Evolutionary conservation across 2,329 filamentous ascomycete genomes (phyloP), one percentile per base, ranked within the genome.

Genomic region (Trichoderma sp.): DNA sequence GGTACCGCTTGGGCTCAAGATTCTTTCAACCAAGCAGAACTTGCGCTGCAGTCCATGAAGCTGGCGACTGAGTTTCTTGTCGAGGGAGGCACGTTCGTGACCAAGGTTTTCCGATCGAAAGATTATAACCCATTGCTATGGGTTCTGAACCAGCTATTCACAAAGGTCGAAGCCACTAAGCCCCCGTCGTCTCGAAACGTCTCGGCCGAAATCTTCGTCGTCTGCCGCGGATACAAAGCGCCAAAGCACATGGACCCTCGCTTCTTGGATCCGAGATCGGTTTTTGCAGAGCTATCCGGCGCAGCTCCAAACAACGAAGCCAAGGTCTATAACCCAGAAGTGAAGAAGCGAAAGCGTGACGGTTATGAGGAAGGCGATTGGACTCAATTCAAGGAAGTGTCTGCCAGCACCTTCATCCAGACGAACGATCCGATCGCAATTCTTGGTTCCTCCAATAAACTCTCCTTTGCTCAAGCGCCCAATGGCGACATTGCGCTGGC

Each of bases 1-100:
- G 96, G 96, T 89, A 95, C 94, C 0, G 94, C 96, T 0, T 99
- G 96, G 96, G 91, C 94, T 54, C 96, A 99, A 82, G 96, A 99
- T 84, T 96, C 96, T 55, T 99, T 97, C 86, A 95, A 95, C 71
- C 96, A 99, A 81, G 96, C 95, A 69, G 95, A 98, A 81, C 84
- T 99, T 64, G 93, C 92, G 14, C 83, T 99, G 67, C 92, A 97
- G 78, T 91, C 93, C 10, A 86, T 99, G 85, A 97, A 96, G 79
- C 84, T 99, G 68, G 96, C 96, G 3, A 97, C 94, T 0, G 95
- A 99, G 73, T 99, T 99, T 74, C 82, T 99, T 69, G 86, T 89
- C 21, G 91, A 95, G 78, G 93, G 94, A 56, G 96, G 96, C 72
- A 95, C 90, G 10, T 98, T 98, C 73, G 94, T 98, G 55, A 98